phyloP scores from a whole-genome alignment of 1,284 basidiomycete species.

The Rhodofomes roseus region DNA sequence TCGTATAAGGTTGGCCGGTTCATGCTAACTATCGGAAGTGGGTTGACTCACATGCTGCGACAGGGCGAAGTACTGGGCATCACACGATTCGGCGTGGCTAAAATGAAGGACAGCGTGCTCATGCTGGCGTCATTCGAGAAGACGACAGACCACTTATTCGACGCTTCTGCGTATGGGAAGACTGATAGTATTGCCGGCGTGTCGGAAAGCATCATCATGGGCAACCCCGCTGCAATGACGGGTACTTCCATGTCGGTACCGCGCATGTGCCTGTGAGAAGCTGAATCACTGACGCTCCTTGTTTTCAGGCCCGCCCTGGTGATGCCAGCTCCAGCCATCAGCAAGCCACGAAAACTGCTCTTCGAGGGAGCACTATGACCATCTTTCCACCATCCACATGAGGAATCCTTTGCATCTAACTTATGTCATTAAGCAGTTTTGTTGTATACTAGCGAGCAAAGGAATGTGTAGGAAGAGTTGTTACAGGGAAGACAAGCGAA shows the following conservation, averaged over 20 bases:
- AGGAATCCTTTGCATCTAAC: not conserved
- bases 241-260: slow-evolving; percentile 86
- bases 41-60: not conserved
- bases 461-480: not conserved
- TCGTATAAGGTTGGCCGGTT: slow-evolving; percentile 76
- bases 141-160: slow-evolving; percentile 98
- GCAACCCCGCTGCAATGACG: slow-evolving; percentile 93
- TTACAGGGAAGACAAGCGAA: not conserved
- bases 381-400: not conserved
- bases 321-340: slow-evolving; percentile 47
- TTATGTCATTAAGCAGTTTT: slow-evolving; percentile 5
- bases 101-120: slow-evolving; percentile 99
- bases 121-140: slow-evolving; percentile 99
- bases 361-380: slow-evolving; percentile 51
- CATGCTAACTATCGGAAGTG: not conserved
- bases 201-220: slow-evolving; percentile 99
- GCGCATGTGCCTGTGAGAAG: not conserved
- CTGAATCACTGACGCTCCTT: slow-evolving; percentile 3
- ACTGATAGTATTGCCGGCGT: slow-evolving; percentile 95
- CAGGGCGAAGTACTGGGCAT: slow-evolving; percentile 98
- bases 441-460: slow-evolving; percentile 2
- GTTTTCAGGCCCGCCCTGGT: slow-evolving; percentile 50
- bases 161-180: slow-evolving; percentile 95
- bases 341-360: slow-evolving; percentile 49
- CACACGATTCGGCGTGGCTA: slow-evolving; percentile 99